A percentile compares a stretch with the other conserved stretches of the same genome.
These are phyloP conservation scores for Clavispora asparagi DNA, from an alignment of 805 yeast species.

Conservation along the genomic window DNA sequence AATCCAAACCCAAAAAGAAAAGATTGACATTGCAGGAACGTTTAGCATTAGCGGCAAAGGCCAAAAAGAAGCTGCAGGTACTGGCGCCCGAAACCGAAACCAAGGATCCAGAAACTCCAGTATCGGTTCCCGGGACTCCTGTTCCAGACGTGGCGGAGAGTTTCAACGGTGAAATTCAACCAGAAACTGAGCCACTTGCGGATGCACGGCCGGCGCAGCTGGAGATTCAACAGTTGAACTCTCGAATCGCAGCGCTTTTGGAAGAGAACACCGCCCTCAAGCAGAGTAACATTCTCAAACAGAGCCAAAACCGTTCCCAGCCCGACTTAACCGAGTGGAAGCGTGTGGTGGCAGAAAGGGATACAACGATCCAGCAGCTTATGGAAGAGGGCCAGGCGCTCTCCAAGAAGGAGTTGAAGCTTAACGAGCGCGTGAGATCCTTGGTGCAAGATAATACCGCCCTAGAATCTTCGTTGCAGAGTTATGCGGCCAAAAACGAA, in stretches of 20 bases:
- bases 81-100: neutral
- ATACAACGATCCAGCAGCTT: slow-evolving; percentile 58
- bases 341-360: slow-evolving; percentile 43
- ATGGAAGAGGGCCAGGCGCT: slow-evolving; percentile 72
- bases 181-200: neutral
- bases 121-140: neutral
- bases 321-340: neutral
- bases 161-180: neutral
- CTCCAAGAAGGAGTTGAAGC: slow-evolving; percentile 64
- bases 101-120: neutral
- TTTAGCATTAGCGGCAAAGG: slow-evolving; percentile 72
- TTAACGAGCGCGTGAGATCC: slow-evolving; percentile 60
- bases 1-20: slow-evolving; percentile 29
- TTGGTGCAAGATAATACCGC: slow-evolving; percentile 36
- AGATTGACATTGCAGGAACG: slow-evolving; percentile 80
- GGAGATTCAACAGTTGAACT: neutral
- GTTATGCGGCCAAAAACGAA: slow-evolving; percentile 26
- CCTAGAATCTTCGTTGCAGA: slow-evolving; percentile 26
- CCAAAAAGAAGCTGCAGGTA: slow-evolving; percentile 23
- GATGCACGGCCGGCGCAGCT: neutral
- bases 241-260: neutral
- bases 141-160: neutral
- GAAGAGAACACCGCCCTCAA: slow-evolving; percentile 2
- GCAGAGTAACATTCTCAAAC: neutral
- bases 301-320: neutral